A percentile compares a stretch with the other conserved stretches of the same genome.
Evolutionary conservation across 257 asterid genomes (phyloP).

Genomic region (Capsicum rhomboideum): DNA sequence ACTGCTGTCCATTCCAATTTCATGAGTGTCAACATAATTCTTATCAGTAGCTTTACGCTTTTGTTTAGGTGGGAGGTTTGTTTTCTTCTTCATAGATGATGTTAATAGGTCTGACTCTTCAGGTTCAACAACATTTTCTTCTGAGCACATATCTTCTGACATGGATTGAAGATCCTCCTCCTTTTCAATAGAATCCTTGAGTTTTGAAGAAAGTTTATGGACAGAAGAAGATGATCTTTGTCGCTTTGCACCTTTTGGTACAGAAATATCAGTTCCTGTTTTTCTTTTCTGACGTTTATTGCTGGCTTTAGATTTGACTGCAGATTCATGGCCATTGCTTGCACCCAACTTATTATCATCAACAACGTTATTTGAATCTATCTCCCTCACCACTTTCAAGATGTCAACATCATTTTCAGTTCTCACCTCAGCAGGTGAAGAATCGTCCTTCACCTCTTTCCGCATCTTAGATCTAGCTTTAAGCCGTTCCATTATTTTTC

Average conservation of each 20-base stretch:
- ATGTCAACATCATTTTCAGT: conserved; percentile 60
- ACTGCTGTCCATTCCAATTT: conserved; percentile 17
- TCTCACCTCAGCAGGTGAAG: conserved; percentile 33
- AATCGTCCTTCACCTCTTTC: conserved; percentile 57
- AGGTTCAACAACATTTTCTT: conserved; percentile 38
- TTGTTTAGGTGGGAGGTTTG: conserved; percentile 38
- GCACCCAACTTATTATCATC: conserved; percentile 52
- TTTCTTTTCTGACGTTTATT: conserved; percentile 54
- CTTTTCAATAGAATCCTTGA: conserved; percentile 39
- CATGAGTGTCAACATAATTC: conserved; percentile 29
- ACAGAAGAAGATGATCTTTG: conserved; percentile 61
- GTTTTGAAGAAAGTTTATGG: conserved; percentile 32
- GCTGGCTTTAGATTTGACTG: conserved; percentile 27
- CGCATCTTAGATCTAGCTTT: conserved; percentile 80
- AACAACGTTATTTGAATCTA: conserved; percentile 52
- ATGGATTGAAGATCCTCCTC: conserved; percentile 42
- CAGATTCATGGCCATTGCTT: conserved; percentile 55
- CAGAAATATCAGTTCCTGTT: conserved; percentile 40
- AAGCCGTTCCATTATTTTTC: conserved; percentile 76
- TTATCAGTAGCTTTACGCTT: conserved; percentile 49
- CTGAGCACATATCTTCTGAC: conserved; percentile 40
- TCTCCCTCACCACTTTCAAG: conserved; percentile 80
- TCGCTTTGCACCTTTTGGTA: conserved; percentile 49
- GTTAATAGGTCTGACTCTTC: conserved; percentile 43
- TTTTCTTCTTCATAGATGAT: conserved; percentile 36